Evolutionary conservation across 106 monocot species (phyloP), one percentile per base, ranked within the genome.

Genomic region (Acorus gramineus): DNA sequence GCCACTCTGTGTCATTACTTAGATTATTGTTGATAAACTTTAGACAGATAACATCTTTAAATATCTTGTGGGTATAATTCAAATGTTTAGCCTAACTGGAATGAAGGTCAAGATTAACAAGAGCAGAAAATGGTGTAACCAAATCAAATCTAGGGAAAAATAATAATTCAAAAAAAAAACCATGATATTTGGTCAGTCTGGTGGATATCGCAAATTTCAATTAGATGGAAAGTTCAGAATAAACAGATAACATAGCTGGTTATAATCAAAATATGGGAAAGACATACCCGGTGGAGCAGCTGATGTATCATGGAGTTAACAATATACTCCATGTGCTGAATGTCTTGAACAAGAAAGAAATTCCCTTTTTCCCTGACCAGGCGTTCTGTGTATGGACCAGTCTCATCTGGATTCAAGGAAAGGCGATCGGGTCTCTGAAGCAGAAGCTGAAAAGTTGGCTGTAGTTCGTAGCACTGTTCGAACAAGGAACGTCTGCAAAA

Each of bases 401-500:
- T 76, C 69, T 99, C 98, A 48, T 92, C 83, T 49, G 81, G 69
- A 80, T 92, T 84, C 60, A 99, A 53, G 42, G 62, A 82, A 67
- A 99, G 88, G 11, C 43, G 63, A 69, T 92, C 89, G 7, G 92
- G 98, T 62, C 98, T 81, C 69, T 86, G 79, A 65, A 99, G 82
- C 64, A 99, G 69, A 49, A 92, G 73, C 71, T 86, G 80, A 67
- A 99, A 92, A 49, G 98, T 92, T 43, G 98, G 92, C 59, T 99
- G 92, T 61, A 99, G 74, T 55, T 99, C 98, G 54, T 86, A 99
- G 60, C 98, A 99, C 56, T 92, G 98, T 60, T 99, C 98, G 72
- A 89, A 99, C 7, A 99, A 67, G 60, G 88, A 76, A 14, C 92
- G 85, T 0, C 83, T 78, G 49, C 98, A 99, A 59, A 99, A 99